Base-by-base conservation (phyloP, 2,329 filamentous ascomycete genomes). In the Alternaria brassicicola region DNA sequence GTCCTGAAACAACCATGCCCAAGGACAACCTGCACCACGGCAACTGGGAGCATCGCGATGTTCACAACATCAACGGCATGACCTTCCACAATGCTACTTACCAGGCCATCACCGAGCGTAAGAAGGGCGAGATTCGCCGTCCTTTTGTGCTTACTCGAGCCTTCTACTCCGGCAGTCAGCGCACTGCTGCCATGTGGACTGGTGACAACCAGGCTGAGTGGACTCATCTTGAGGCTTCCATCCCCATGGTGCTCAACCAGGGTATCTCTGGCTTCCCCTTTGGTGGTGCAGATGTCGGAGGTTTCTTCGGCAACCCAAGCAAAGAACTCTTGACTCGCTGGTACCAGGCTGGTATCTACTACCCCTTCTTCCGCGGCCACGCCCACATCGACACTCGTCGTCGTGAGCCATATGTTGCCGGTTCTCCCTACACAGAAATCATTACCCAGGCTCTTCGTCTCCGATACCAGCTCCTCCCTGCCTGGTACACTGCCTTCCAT, bases 401-500 rank as follows among this genome's bases (percentile, higher is more conserved):
- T 25, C 90, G 95, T 51, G 95, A 99, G 80, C 95, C 95, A 3
- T 99, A 98, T 75, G 83, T 98, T 57, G 84, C 89, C 10, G 90
- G 91, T 10, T 90, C 95, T 61, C 93, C 93, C 1, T 93, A 97
- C 79, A 91, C 88, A 3, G 84, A 85, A 51, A 96, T 97, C 75
- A 91, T 97, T 71, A 92, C 92, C 0, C 87, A 94, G 60, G 93
- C 95, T 2, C 83, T 99, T 39, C 89, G 93, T 31, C 85, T 99
- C 39, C 88, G 95, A 49, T 99, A 99, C 78, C 88, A 89, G 63
- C 84, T 99, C 33, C 85, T 99, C 38, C 95, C 95, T 26, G 88
- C 91, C 1, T 98, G 93, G 93, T 99, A 99, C 78, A 98, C 94
- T 1, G 93, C 94, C 8, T 99, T 99, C 83, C 92, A 94, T 73